Conservation (phyloP, 352 stramenopile genomes). For the Phytophthora pistaciae region DNA sequence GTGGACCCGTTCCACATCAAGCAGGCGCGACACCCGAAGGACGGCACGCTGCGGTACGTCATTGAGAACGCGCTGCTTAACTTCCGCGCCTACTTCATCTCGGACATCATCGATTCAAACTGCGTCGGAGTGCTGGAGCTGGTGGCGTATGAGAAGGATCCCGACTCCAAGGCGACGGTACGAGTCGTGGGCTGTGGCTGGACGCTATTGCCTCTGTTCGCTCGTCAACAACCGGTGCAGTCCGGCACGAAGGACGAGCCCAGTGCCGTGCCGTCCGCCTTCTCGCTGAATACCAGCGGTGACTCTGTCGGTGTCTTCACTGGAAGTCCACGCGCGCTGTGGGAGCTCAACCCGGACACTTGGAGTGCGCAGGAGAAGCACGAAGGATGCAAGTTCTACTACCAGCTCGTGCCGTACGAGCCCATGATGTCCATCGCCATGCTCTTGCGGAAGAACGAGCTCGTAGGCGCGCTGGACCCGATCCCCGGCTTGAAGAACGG, state of each 20-base stretch:
- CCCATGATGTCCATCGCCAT: slow-evolving; percentile 60
- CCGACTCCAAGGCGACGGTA: slow-evolving; percentile 74
- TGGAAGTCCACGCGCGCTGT: slow-evolving; percentile 77
- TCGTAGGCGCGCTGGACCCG: slow-evolving; percentile 80
- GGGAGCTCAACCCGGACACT: slow-evolving; percentile 60
- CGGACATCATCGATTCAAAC: slow-evolving; percentile 88
- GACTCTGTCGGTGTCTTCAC: slow-evolving; percentile 75
- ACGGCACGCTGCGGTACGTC: slow-evolving; percentile 59
- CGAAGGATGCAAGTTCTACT: slow-evolving; percentile 72
- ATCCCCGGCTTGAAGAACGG: slow-evolving; percentile 80
- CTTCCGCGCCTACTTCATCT: slow-evolving; percentile 85
- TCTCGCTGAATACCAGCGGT: slow-evolving; percentile 43
- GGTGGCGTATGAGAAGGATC: slow-evolving; percentile 90
- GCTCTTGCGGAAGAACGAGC: slow-evolving; percentile 89
- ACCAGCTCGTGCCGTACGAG: slow-evolving; percentile 70
- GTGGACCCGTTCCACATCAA: slow-evolving; percentile 64
- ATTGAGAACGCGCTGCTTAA: slow-evolving; percentile 67
- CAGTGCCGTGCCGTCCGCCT: slow-evolving; percentile 32
- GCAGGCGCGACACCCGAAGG: slow-evolving; percentile 50
- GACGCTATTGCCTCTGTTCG: slow-evolving; percentile 92
- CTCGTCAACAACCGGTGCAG: slow-evolving; percentile 35
- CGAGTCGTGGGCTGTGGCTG: slow-evolving; percentile 91
- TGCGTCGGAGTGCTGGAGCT: slow-evolving; percentile 95
- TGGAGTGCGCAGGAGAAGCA: slow-evolving; percentile 71
- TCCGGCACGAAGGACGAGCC: slow-evolving; percentile 4